These are phyloP conservation scores for Botrytis sinoallii DNA, from an alignment of 2,329 filamentous ascomycete genomes.

Conservation along the genomic window DNA sequence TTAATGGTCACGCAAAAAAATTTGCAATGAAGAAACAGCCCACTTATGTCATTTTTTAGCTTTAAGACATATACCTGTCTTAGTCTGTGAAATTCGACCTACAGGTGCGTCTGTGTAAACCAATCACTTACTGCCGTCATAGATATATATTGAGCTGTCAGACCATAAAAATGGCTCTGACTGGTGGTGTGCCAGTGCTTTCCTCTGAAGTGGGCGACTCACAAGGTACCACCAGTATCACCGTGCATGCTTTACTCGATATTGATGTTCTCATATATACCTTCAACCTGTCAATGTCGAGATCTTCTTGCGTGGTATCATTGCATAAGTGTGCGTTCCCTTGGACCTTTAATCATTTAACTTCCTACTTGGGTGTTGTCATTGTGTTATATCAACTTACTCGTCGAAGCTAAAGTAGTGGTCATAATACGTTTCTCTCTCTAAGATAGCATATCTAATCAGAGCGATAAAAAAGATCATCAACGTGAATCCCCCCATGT, in stretches of 20 bases:
- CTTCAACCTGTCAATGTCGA: not conserved
- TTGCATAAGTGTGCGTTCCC: too few species aligned
- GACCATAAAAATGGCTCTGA: not conserved
- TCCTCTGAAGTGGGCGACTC: not conserved
- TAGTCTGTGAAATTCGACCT: not conserved
- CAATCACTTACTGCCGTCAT: not conserved
- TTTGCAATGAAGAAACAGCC: not conserved
- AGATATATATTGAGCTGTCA: not conserved
- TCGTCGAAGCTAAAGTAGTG: too few species aligned
- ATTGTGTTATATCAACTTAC: too few species aligned
- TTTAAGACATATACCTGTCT: not conserved
- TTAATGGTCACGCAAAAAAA: not conserved
- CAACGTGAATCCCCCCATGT: too few species aligned
- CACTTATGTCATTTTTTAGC: not conserved
- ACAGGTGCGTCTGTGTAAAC: not conserved
- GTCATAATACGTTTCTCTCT: too few species aligned
- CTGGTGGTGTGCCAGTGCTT: not conserved
- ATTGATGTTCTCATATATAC: not conserved
- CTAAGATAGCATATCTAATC: too few species aligned
- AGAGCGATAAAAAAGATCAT: too few species aligned
- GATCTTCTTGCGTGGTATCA: too few species aligned
- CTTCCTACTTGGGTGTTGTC: too few species aligned
- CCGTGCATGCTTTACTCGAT: not conserved
- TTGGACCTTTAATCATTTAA: too few species aligned
- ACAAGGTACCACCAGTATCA: not conserved